Conservation (phyloP, 352 stramenopile genomes). For the Phytophthora crassamura region DNA sequence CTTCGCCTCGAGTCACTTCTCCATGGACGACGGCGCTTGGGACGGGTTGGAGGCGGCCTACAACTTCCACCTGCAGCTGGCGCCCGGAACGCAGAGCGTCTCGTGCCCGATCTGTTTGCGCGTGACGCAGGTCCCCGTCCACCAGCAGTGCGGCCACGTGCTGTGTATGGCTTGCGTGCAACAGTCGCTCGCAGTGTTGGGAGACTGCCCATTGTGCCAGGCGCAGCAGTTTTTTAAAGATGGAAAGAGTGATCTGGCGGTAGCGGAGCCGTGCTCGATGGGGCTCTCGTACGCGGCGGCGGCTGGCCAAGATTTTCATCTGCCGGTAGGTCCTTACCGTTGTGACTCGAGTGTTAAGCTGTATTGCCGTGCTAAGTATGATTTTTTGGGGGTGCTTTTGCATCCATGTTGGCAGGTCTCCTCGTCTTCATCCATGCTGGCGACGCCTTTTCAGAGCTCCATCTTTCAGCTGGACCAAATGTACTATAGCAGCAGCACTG, state of each 20-base stretch:
- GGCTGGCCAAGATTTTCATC: conserved; percentile 22
- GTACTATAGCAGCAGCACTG: conserved; percentile 10
- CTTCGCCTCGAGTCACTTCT: conserved; percentile 19
- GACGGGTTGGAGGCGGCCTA: conserved; percentile 30
- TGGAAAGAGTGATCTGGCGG: conserved; percentile 18
- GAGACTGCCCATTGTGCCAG: conserved; percentile 56
- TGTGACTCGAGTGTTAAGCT: background rate
- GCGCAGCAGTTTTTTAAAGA: conserved; percentile 55
- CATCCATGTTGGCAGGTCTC: conserved; percentile 7
- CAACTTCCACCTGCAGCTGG: conserved; percentile 45
- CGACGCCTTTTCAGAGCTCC: conserved; percentile 11
- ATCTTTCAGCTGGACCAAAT: conserved; percentile 23
- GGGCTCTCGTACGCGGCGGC: conserved; percentile 22
- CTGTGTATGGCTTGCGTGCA: conserved; percentile 61
- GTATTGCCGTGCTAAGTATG: background rate
- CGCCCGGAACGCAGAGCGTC: conserved; percentile 13
- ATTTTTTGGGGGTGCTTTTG: background rate
- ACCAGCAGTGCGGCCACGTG: conserved; percentile 60
- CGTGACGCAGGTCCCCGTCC: conserved; percentile 44
- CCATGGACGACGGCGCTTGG: conserved; percentile 27
- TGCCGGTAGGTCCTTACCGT: conserved; percentile 21
- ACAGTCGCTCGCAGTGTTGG: conserved; percentile 47
- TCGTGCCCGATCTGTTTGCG: conserved; percentile 60
- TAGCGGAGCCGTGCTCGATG: conserved; percentile 22
- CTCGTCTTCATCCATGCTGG: conserved; percentile 14